phyloP scores from a whole-genome alignment of 306 rosid species.

The Echinosophora koreensis region DNA sequence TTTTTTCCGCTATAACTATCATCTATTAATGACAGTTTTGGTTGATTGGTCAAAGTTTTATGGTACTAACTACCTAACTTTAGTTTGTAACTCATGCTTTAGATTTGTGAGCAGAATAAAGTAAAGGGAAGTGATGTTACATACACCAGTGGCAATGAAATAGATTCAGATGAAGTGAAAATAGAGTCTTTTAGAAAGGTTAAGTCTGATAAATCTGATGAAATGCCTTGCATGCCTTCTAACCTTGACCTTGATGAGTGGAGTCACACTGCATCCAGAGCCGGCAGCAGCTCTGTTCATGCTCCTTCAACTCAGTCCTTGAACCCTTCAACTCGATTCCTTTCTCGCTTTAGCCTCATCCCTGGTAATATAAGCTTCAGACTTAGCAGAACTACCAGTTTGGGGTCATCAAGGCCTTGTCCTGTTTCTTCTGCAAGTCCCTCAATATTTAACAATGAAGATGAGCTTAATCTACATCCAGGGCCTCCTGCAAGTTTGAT shows the following conservation, averaged over 20 bases:
- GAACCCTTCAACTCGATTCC: slow-evolving; percentile 76
- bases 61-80: slow-evolving; percentile 45
- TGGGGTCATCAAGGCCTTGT: slow-evolving; percentile 83
- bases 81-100: slow-evolving; percentile 46
- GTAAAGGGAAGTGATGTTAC: slow-evolving; percentile 57
- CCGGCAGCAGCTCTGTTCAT: slow-evolving; percentile 64
- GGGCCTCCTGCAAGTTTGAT: slow-evolving; percentile 49
- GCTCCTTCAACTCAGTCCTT: slow-evolving; percentile 63
- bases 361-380: slow-evolving; percentile 91
- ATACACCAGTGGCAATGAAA: slow-evolving; percentile 53
- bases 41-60: slow-evolving; percentile 38
- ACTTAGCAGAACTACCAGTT: slow-evolving; percentile 86
- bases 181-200: slow-evolving; percentile 64
- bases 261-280: slow-evolving; percentile 62
- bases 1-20: slow-evolving; percentile 35
- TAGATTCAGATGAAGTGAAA: slow-evolving; percentile 58
- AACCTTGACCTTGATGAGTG: slow-evolving; percentile 65
- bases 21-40: background rate
- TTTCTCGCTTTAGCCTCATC: slow-evolving; percentile 86
- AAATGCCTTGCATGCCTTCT: slow-evolving; percentile 62
- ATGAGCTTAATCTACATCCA: slow-evolving; percentile 59
- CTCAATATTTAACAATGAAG: slow-evolving; percentile 69
- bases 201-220: slow-evolving; percentile 55
- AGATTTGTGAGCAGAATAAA: slow-evolving; percentile 77
- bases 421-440: slow-evolving; percentile 70